Evolutionary conservation across 768 basidiomycete genomes (phyloP), one percentile per base, ranked within the genome.

Genomic region (Calocybe indica): DNA sequence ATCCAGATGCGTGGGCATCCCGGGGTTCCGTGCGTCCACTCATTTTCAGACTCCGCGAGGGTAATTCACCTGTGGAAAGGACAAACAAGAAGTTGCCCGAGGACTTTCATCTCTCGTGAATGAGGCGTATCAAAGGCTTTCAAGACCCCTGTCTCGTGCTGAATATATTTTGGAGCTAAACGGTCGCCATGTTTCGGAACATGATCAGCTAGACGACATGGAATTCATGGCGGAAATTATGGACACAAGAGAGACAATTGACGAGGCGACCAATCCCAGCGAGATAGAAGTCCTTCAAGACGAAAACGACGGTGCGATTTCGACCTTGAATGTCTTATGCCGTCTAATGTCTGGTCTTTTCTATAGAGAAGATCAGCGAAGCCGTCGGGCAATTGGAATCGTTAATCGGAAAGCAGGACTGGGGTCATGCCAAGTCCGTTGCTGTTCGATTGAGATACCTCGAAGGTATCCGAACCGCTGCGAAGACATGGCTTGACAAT

Each of bases 1-100:
- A 97, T 69, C 93, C 93, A 0, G 93, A 97, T 62, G 74, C 82
- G 9, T 95, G 88, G 85, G 76, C 82, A 32, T 76, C 80, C 30
- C 75, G 78, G 58, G 80, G 81, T 47, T 64, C 75, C 50, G 88
- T 86, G 65, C 58, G 64, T 67, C 14, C 49, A 40, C 7, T 15
- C 7, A 33, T 13, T 32, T 5, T 33, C 12, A 39, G 46, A 42
- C 50, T 35, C 29, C 40, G 28, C 31, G 34, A 22, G 22, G 52
- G 52, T 44, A 43, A 30, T 48, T 38, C 43, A 51, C 45, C 39
- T 29, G 39, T 46, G 11, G 47, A 5, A 49, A 85, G 83, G 67
- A 71, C 48, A 75, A 79, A 49, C 75, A 78, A 57, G 72, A 74
- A 10, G 60, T 82, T 13, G 88, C 89, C 0, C 79, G 79, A 40